These are phyloP conservation scores for Cyclocybe cylindracea DNA, from an alignment of 768 basidiomycete genomes.

Conservation along the genomic window DNA sequence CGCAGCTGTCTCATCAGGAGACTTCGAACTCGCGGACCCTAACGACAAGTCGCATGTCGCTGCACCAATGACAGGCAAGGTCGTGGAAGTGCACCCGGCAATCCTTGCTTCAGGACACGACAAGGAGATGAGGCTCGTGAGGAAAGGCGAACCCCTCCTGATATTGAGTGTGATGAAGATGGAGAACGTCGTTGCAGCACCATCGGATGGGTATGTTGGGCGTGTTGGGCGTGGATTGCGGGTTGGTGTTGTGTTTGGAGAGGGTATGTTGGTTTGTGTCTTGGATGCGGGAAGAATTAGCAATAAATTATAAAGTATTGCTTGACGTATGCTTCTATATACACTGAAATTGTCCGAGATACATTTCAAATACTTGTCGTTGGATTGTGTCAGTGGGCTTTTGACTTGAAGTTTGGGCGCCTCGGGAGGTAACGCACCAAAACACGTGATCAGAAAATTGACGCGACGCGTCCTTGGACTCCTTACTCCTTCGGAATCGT, in stretches of 20 bases:
- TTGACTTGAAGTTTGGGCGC: no score
- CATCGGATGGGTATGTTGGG: conserved; percentile 28
- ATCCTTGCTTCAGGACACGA: conserved; percentile 11
- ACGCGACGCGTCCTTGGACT: no score
- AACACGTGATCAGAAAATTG: no score
- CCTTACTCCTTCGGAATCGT: no score
- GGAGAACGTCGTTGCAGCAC: conserved; percentile 33
- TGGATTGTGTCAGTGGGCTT: no score
- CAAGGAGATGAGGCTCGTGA: conserved; percentile 15
- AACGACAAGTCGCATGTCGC: conserved; percentile 30
- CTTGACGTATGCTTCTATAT: no score
- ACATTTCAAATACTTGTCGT: no score
- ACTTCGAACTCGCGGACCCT: conserved; percentile 36
- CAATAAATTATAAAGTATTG: background rate
- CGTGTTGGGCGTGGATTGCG: conserved; percentile 32
- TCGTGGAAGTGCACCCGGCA: conserved; percentile 35
- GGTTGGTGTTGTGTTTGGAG: conserved; percentile 31
- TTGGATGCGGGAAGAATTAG: conserved; percentile 5
- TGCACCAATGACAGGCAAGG: conserved; percentile 37
- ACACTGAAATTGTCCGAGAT: no score
- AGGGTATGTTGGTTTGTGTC: conserved; percentile 35
- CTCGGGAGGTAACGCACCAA: no score
- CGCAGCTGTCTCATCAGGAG: conserved; percentile 21
- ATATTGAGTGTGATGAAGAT: conserved; percentile 44
- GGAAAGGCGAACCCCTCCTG: conserved; percentile 33